A percentile compares a stretch with the other conserved stretches of the same genome.
Conservation (phyloP, 2,329 filamentous ascomycete species). For the Fusarium sp. region DNA sequence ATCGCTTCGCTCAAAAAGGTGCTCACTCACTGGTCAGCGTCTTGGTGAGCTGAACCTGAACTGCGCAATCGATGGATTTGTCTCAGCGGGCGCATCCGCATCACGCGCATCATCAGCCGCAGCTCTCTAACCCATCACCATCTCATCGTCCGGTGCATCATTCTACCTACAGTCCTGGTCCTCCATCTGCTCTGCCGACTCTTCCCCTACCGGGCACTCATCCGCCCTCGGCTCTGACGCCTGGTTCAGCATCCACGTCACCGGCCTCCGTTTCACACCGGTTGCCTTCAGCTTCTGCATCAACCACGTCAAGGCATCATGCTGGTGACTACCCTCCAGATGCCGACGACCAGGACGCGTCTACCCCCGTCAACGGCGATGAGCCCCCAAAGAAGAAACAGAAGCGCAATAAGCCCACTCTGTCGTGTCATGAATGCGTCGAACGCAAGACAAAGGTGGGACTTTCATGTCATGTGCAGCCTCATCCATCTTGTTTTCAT, state of each 20-base stretch:
- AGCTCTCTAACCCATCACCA: constrained; percentile 33
- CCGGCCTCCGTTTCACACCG: constrained; percentile 43
- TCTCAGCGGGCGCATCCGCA: constrained; percentile 45
- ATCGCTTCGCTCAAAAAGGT: constrained; percentile 6
- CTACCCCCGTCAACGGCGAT: constrained; percentile 41
- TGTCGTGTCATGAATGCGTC: constrained; percentile 84
- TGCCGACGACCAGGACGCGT: constrained; percentile 38
- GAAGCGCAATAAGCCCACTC: constrained; percentile 85
- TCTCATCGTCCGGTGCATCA: constrained; percentile 35
- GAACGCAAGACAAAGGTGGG: constrained; percentile 83
- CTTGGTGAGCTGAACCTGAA: constrained; percentile 20
- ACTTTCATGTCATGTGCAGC: constrained; percentile 10
- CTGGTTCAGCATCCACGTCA: constrained; percentile 45
- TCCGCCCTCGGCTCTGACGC: constrained; percentile 40
- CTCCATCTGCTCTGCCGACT: constrained; percentile 18
- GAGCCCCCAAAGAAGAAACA: constrained; percentile 75
- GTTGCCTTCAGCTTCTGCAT: constrained; percentile 37
- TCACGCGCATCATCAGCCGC: constrained; percentile 36
- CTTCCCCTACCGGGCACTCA: constrained; percentile 34
- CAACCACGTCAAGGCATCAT: constrained; percentile 30
- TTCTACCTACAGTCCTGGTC: constrained; percentile 36
- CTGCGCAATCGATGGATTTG: constrained; percentile 42
- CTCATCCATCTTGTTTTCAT: constrained; percentile 17
- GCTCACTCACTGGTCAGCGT: constrained; percentile 16
- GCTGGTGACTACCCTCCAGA: constrained; percentile 35